Evolutionary conservation across 108 stramenopile species (phyloP).

Genomic region (Fistulifera pelliculosa): DNA sequence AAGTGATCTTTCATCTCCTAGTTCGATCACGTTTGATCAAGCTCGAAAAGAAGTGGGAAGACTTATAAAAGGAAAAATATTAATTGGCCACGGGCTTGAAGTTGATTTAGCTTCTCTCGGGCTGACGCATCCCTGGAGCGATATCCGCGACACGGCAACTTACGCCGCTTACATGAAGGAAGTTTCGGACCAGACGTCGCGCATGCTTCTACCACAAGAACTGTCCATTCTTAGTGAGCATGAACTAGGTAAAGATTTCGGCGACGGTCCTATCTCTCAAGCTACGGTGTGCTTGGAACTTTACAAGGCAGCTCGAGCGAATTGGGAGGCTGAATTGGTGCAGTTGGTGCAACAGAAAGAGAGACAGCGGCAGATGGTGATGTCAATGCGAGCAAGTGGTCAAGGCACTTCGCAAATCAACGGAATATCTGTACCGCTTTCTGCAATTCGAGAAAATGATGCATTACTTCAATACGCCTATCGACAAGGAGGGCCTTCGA

Average conservation of each 20-base stretch:
- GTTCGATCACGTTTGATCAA: constrained; percentile 34
- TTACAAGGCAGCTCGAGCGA: constrained; percentile 48
- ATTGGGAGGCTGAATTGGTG: constrained; percentile 54
- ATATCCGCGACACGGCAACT: constrained; percentile 75
- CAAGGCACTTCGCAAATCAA: too few relatives aligned
- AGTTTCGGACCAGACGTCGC: constrained; percentile 8
- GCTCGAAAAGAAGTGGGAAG: constrained; percentile 54
- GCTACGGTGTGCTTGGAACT: constrained; percentile 47
- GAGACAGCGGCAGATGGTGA: constrained; percentile 5
- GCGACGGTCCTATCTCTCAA: constrained; percentile 19
- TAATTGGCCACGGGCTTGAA: constrained; percentile 86
- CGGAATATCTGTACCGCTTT: too few relatives aligned
- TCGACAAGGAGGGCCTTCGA: too few relatives aligned
- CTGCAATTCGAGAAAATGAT: too few relatives aligned
- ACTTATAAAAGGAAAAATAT: constrained; percentile 66
- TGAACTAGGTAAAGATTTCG: neutral
- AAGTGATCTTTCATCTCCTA: constrained; percentile 24
- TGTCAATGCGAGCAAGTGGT: constrained; percentile 2
- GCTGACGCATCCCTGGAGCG: constrained; percentile 64
- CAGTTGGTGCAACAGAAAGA: constrained; percentile 9
- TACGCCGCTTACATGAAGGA: constrained; percentile 58
- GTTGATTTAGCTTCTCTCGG: constrained; percentile 76
- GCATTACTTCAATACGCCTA: too few relatives aligned
- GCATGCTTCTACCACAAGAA: constrained; percentile 5
- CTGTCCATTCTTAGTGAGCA: neutral